Evolutionary conservation across 352 stramenopile species (phyloP), one percentile per base, ranked within the genome.

Genomic region (Peronosclerospora sorghi): DNA sequence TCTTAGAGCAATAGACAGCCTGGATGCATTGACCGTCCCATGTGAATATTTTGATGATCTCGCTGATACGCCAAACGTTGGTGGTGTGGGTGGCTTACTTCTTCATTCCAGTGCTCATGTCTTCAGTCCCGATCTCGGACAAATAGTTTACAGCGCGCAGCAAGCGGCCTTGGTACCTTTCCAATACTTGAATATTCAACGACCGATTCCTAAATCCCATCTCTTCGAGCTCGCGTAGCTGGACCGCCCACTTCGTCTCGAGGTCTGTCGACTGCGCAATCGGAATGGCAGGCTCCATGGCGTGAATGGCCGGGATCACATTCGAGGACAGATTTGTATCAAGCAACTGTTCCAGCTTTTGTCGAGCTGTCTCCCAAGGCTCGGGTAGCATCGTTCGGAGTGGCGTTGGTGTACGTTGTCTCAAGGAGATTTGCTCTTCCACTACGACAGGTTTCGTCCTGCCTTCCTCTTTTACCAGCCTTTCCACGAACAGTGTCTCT

Each of bases 91-190:
- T n/a, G n/a, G n/a, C 21, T 26, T 26, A 7, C 3, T 26, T 26
- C 21, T 26, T 43, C 29, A 32, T 29, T 32, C 41, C 26, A 12
- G 26, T 30, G n/a, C n/a, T n/a, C n/a, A n/a, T n/a, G n/a, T n/a
- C 39, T 41, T 54, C 39, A 35, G 42, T 29, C 13, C 38, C 44
- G 48, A 86, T 59, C 51, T 89, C 78, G 5, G 78, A 87, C 37
- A 93, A 49, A 38, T 70, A 85, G 34, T 90, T 91, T 21, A 93
- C 76, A 2, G 89, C 78, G n/a, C 78, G 72, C 20, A 90, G 49
- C 41, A 93, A 45, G 0, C 81, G 72, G 9, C 78, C 78, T 46
- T 89, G 78, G 49, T 93, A 91, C 26, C 72, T 72, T 40, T 89
- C 78, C 4, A 91, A 62, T 28, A 88, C 54, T 28, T 76, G 47